Conservation (phyloP, 768 basidiomycete species). For the Mycena polygramma region DNA sequence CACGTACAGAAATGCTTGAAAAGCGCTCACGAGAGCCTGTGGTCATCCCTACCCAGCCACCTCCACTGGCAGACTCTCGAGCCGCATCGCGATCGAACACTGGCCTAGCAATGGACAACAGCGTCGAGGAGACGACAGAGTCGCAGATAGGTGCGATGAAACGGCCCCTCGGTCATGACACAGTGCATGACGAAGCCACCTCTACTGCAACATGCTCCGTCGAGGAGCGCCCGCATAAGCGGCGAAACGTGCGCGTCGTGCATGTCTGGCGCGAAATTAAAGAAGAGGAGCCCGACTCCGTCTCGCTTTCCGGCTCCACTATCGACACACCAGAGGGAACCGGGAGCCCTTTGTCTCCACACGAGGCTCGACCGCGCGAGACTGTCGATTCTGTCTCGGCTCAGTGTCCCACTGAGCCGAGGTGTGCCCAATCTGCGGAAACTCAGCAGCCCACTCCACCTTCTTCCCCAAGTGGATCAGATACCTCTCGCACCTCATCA, state of each 20-base stretch:
- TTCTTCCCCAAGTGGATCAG: neutral
- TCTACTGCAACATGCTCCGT: neutral
- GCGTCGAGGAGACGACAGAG: neutral
- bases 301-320: neutral
- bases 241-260: constrained; percentile 14
- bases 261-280: neutral
- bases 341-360: neutral
- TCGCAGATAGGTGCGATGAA: neutral
- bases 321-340: neutral
- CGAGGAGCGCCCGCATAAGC: constrained; percentile 1
- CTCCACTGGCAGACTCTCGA: neutral
- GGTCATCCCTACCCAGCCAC: neutral
- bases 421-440: neutral
- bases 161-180: neutral
- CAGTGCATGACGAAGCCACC: neutral
- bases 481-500: neutral
- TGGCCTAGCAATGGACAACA: neutral
- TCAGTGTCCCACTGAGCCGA: no score
- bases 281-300: neutral
- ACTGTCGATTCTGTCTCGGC: neutral
- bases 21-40: neutral
- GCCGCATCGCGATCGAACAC: no score
- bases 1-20: neutral
- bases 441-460: constrained; percentile 10
- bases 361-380: neutral